A percentile compares a stretch with the other conserved stretches of the same genome.
Conservation (phyloP, 2,329 filamentous ascomycete species). For the Colletotrichum siamense region DNA sequence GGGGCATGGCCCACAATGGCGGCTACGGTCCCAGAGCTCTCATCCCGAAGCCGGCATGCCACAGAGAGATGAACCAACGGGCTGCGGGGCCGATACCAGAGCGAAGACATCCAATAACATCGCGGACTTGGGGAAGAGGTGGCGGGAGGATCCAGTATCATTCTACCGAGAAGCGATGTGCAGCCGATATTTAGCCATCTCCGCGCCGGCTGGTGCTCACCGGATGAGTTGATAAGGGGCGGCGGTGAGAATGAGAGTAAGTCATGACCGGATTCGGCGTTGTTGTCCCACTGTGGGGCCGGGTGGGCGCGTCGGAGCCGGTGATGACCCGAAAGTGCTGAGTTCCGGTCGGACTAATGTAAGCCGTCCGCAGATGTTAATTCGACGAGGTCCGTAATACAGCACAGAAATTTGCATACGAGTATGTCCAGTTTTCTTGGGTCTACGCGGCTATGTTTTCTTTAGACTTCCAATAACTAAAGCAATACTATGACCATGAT, state of each 20-base stretch:
- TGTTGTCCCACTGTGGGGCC: not conserved
- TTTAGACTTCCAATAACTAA: not conserved
- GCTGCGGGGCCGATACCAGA: not conserved
- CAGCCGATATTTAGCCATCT: not conserved
- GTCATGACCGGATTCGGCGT: not conserved
- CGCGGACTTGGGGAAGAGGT: not conserved
- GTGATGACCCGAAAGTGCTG: not conserved
- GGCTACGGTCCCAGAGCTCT: not conserved
- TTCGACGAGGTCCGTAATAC: not conserved
- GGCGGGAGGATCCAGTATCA: not conserved
- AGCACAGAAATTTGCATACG: not conserved
- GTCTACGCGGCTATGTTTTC: not conserved
- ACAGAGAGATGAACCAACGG: not conserved
- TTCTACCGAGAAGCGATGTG: not conserved
- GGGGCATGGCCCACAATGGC: not conserved
- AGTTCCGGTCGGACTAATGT: not conserved
- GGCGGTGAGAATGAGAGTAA: not conserved
- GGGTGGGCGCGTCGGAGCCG: not conserved
- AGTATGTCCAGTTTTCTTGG: not conserved
- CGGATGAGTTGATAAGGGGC: not conserved
- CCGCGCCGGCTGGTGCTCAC: not conserved
- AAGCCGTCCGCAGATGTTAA: not conserved
- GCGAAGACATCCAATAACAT: not conserved
- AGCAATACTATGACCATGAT: not conserved
- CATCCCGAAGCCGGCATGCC: not conserved